Conservation (phyloP, 495 filamentous ascomycete species). For the Cercophora scortea region DNA sequence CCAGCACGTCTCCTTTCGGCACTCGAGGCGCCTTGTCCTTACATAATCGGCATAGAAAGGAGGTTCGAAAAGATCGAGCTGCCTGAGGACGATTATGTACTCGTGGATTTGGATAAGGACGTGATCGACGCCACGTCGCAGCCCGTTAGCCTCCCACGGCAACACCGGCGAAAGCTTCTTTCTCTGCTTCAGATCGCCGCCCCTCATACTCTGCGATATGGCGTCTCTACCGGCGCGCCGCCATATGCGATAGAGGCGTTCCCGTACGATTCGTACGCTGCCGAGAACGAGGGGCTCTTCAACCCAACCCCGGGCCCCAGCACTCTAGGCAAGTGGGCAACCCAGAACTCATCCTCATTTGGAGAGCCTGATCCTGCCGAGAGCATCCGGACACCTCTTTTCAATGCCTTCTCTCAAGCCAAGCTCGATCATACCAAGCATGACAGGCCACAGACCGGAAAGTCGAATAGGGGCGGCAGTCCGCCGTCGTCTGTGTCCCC, state of each 20-base stretch:
- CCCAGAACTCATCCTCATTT: slow-evolving; percentile 81
- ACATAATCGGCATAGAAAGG: slow-evolving; percentile 91
- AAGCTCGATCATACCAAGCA: slow-evolving; percentile 54
- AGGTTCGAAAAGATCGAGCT: slow-evolving; percentile 87
- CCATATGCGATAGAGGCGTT: slow-evolving; percentile 88
- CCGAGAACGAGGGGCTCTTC: slow-evolving; percentile 77
- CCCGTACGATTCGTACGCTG: slow-evolving; percentile 79
- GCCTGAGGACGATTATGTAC: slow-evolving; percentile 92
- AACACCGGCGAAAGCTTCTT: slow-evolving; percentile 81
- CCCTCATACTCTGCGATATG: slow-evolving; percentile 80
- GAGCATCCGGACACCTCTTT: slow-evolving; percentile 44
- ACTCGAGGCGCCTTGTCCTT: slow-evolving; percentile 91
- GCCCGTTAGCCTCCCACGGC: slow-evolving; percentile 71
- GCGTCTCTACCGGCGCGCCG: slow-evolving; percentile 81
- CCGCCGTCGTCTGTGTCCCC: slow-evolving; percentile 86
- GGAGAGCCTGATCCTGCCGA: slow-evolving; percentile 55
- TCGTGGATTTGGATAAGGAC: slow-evolving; percentile 89
- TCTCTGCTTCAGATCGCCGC: slow-evolving; percentile 85
- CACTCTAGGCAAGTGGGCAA: slow-evolving; percentile 73
- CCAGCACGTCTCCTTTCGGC: slow-evolving; percentile 82
- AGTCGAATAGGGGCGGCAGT: slow-evolving; percentile 63
- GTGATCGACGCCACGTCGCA: slow-evolving; percentile 71
- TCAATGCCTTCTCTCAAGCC: slow-evolving; percentile 84
- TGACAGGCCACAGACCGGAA: slow-evolving; percentile 76
- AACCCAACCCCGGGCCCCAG: slow-evolving; percentile 59